phyloP scores from a whole-genome alignment of 257 asterid genomes.

The Nicotiana sylvestris region DNA sequence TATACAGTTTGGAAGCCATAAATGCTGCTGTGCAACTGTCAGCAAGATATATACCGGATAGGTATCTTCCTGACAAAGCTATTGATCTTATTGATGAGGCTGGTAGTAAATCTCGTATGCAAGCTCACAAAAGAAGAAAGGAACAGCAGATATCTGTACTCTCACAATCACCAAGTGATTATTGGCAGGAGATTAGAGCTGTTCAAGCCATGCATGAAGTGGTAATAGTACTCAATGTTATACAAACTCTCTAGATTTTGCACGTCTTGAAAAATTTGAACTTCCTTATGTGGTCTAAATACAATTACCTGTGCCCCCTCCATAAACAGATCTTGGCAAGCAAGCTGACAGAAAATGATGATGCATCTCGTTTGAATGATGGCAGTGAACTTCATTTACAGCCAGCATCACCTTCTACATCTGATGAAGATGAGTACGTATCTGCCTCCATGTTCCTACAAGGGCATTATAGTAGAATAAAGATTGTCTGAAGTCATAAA shows the following conservation, averaged over 20 bases:
- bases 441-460: conserved; percentile 16
- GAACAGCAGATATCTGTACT: conserved; percentile 66
- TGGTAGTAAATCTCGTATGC: conserved; percentile 96
- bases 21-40: conserved; percentile 91
- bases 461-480: neutral
- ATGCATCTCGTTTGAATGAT: conserved; percentile 32
- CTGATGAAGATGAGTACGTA: conserved; percentile 66
- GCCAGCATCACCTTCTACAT: conserved; percentile 27
- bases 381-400: conserved; percentile 27
- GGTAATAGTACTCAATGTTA: conserved; percentile 27
- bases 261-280: neutral
- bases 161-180: conserved; percentile 64
- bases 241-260: neutral
- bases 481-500: conserved; percentile 7
- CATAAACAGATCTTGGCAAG: conserved; percentile 46
- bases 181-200: conserved; percentile 87
- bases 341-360: conserved; percentile 37
- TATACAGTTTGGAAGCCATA: conserved; percentile 80
- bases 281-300: conserved; percentile 12
- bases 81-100: conserved; percentile 98
- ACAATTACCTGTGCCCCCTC: neutral
- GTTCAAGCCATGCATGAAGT: conserved; percentile 75
- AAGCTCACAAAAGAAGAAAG: conserved; percentile 63
- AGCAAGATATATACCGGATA: conserved; percentile 80
- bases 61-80: conserved; percentile 97